Conservation (phyloP, 176 grass and related monocot genomes). For the Eragrostis nindensis region DNA sequence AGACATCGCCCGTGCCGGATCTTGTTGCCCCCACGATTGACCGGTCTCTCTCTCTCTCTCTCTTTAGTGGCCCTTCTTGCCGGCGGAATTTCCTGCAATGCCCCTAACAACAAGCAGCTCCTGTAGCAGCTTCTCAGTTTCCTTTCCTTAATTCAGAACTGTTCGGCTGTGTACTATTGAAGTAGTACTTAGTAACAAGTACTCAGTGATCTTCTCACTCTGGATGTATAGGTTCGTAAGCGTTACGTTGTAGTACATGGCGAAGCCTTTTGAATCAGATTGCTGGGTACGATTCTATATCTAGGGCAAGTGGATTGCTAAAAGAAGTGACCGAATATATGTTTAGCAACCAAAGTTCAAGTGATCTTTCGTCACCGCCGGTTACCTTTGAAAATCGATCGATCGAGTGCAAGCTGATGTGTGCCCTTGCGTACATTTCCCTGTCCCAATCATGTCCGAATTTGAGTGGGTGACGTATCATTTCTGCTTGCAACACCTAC, state of each 20-base stretch:
- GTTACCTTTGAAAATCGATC: background rate
- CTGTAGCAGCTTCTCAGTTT: background rate
- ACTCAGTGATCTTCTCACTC: too few relatives aligned
- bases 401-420: background rate
- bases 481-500: background rate
- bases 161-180: too few relatives aligned
- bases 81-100: background rate
- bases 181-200: too few relatives aligned
- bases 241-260: too few relatives aligned
- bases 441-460: slow-evolving; percentile 20
- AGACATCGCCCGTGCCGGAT: background rate
- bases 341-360: background rate
- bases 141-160: too few relatives aligned
- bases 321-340: background rate
- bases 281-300: too few relatives aligned
- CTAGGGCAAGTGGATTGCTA: too few relatives aligned
- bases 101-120: background rate
- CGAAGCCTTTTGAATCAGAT: too few relatives aligned
- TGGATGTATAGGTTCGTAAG: too few relatives aligned
- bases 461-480: slow-evolving; percentile 18
- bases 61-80: too few relatives aligned
- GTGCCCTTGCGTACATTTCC: background rate
- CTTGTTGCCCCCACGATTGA: background rate
- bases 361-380: background rate
- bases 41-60: background rate